A percentile compares a stretch with the other conserved stretches of the same genome.
These are phyloP conservation scores for Astrocystis sublimbata DNA, from an alignment of 495 filamentous ascomycete genomes.

Conservation along the genomic window DNA sequence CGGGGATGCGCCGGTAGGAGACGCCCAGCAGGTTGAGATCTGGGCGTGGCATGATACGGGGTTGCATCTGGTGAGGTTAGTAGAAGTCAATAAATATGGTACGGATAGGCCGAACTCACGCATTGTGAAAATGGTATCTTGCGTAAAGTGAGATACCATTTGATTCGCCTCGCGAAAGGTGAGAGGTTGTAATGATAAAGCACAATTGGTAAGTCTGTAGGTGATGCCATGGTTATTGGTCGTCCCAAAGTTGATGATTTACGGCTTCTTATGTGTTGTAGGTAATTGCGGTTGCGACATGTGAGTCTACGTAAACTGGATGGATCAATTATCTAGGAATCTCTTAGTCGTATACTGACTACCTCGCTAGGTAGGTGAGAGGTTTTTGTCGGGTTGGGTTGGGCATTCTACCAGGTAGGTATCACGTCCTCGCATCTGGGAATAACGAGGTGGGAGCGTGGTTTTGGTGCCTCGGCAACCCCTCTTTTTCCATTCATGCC, in stretches of 20 bases:
- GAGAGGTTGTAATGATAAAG: constrained; percentile 60
- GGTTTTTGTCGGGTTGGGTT: no score
- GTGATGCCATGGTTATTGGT: constrained; percentile 14
- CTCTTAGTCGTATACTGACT: no score
- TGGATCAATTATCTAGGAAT: no score
- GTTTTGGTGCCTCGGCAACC: background rate
- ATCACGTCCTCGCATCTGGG: no score
- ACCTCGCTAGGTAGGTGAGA: no score
- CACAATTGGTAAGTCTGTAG: constrained; percentile 39
- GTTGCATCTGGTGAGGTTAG: constrained; percentile 49
- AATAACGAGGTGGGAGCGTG: background rate
- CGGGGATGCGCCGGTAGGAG: constrained; percentile 64
- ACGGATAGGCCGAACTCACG: constrained; percentile 34
- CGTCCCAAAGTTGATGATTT: background rate
- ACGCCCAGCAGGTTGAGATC: constrained; percentile 58
- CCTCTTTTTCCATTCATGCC: background rate
- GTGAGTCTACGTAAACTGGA: no score
- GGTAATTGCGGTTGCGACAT: no score
- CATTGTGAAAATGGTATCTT: constrained; percentile 60
- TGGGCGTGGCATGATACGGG: constrained; percentile 57
- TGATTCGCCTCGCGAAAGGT: constrained; percentile 57
- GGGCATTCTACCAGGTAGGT: no score
- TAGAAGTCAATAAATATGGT: background rate
- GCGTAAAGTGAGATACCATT: constrained; percentile 62
- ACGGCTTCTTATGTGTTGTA: no score